Conservation (phyloP, 2,329 filamentous ascomycete genomes). For the Rhynchosporium graminicola region DNA sequence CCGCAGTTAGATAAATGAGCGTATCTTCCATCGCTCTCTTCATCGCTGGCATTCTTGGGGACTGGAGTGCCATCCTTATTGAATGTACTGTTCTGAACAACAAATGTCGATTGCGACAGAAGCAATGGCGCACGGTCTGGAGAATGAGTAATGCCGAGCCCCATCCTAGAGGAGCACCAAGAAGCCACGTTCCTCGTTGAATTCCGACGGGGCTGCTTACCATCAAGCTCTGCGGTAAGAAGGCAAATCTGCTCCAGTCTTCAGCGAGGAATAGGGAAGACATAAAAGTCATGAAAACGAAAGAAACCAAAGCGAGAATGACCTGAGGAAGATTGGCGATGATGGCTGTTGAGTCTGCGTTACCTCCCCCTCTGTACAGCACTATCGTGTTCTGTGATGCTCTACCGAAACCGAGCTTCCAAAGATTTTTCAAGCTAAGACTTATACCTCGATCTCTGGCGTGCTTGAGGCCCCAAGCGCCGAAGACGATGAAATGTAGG, state of each 20-base stretch:
- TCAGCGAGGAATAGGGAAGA: conserved; percentile 21
- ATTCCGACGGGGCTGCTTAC: conserved; percentile 55
- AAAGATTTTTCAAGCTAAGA: background rate
- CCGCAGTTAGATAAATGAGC: background rate
- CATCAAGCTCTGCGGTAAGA: conserved; percentile 21
- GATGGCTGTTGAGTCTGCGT: background rate
- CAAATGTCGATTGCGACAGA: background rate
- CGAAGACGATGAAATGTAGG: background rate
- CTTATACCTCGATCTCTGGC: background rate
- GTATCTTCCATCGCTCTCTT: background rate
- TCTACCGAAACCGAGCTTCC: background rate
- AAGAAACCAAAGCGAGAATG: background rate
- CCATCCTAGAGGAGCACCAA: background rate
- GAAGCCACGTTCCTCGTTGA: background rate
- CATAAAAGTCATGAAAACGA: conserved; percentile 23
- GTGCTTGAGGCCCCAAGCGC: background rate
- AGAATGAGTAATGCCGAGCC: background rate
- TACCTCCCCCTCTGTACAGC: background rate
- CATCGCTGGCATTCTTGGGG: background rate
- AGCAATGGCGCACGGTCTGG: background rate
- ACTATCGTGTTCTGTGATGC: background rate
- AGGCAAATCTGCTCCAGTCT: conserved; percentile 22
- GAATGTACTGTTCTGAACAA: background rate
- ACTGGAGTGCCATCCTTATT: background rate
- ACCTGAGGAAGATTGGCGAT: background rate